Evolutionary conservation across 148 eudicot species (phyloP).

Genomic region (Amaranthus hypochondriacus): DNA sequence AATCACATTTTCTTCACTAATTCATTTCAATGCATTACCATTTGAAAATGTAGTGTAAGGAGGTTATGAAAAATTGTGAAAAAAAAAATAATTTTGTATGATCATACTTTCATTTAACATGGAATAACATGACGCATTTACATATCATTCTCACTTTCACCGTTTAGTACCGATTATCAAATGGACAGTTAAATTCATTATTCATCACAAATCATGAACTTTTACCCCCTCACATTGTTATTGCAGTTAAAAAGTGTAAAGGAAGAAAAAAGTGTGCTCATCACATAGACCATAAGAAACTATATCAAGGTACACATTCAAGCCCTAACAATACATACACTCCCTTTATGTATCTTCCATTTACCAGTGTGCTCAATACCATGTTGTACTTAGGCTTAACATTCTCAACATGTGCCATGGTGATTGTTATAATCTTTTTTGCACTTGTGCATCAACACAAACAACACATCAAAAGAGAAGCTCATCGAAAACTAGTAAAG

Average conservation of each 20-base stretch:
- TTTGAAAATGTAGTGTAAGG: no score
- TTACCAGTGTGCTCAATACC: no score
- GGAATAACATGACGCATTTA: no score
- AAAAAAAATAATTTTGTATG: no score
- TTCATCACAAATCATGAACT: slow-evolving; percentile 14
- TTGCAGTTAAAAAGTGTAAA: slow-evolving; percentile 6
- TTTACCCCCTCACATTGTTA: neutral
- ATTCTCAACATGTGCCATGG: slow-evolving; percentile 13
- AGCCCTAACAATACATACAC: no score
- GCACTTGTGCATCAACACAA: slow-evolving; percentile 32
- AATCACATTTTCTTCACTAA: no score
- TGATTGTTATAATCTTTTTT: slow-evolving; percentile 23
- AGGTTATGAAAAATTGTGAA: no score
- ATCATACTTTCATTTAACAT: no score
- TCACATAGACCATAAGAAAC: slow-evolving; percentile 13
- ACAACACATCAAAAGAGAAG: slow-evolving; percentile 26
- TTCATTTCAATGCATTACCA: no score
- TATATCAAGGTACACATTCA: slow-evolving; percentile 7
- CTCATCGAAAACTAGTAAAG: slow-evolving; percentile 31
- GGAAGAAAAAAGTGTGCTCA: slow-evolving; percentile 9
- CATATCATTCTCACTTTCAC: no score
- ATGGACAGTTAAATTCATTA: neutral
- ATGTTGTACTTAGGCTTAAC: slow-evolving; percentile 15
- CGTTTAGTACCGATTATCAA: no score
- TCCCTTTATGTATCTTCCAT: no score